Base-by-base conservation (phyloP, 2,329 filamentous ascomycete genomes). In the Pestalotiopsis fici region DNA sequence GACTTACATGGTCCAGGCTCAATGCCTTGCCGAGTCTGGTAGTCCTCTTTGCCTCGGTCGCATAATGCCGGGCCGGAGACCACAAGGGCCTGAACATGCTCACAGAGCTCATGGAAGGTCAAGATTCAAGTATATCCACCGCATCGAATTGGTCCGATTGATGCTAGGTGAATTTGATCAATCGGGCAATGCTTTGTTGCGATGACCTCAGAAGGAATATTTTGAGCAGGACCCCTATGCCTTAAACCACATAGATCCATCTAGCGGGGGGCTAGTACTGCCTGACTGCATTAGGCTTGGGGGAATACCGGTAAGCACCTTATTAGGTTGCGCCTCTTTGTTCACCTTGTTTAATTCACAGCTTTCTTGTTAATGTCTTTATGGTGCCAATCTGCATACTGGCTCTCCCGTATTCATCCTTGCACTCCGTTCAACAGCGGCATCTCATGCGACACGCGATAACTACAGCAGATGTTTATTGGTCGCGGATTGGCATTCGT, bases 1-100 rank as follows among this genome's bases (percentile, higher is more conserved):
- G 23, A 79, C 82, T 31, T 82, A 90, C 88, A 75, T 90, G 87
- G 69, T 90, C 88, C 43, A 91, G 79, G 71, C 85, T 88, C 71
- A 90, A 74, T 2, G 84, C 78, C 71, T 78, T 74, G 76, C 79
- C 78, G 25, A 85, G 77, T 62, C 80, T 79, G 39, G 55, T 57
- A 15, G 75, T 74, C n/a, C 72, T 76, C n/a, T 74, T 64, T 11
- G 74, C 68, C 27, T 74, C 71, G 13, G 75, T 81, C 67, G 80
- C 80, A 78, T 81, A 81, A 66, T 71, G 76, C 72, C 82, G 80
- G 71, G 74, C 62, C 50, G 71, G 65, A 37, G 67, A 64, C 66
- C 28, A 64, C 23, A 71, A 37, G 68, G 68, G 68, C 27, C 68
- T 47, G 64, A 67, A 57, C 35, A 64, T 56, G 67, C 68, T 69